A percentile compares a stretch with the other conserved stretches of the same genome.
These are phyloP conservation scores for Boletus tomentosulus DNA, from an alignment of 768 basidiomycete species.

Conservation along the genomic window DNA sequence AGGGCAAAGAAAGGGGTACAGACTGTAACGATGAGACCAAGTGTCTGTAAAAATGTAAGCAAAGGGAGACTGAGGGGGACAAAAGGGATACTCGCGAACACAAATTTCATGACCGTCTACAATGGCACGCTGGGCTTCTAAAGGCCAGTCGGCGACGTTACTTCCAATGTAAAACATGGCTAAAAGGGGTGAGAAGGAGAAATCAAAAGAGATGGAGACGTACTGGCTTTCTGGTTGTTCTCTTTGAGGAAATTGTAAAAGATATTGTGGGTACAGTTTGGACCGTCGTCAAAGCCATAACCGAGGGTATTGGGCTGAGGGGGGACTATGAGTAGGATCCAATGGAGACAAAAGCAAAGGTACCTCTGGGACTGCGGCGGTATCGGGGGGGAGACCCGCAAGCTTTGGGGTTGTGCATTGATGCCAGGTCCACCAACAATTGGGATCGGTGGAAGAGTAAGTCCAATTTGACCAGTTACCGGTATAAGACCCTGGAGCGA, in stretches of 20 bases:
- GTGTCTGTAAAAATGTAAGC: slow-evolving; percentile 20
- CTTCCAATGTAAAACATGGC: slow-evolving; percentile 64
- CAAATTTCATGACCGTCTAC: slow-evolving; percentile 60
- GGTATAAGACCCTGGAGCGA: slow-evolving; percentile 16
- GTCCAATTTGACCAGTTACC: slow-evolving; percentile 32
- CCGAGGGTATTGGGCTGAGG: slow-evolving; percentile 48
- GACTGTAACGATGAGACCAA: slow-evolving; percentile 44
- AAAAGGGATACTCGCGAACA: slow-evolving; percentile 43
- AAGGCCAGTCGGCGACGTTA: slow-evolving; percentile 52
- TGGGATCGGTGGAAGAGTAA: slow-evolving; percentile 41
- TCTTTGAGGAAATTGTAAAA: slow-evolving; percentile 53
- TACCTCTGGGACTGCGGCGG: slow-evolving; percentile 47
- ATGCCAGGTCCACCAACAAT: slow-evolving; percentile 42
- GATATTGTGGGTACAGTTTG: slow-evolving; percentile 59
- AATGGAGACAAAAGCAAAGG: slow-evolving; percentile 2
- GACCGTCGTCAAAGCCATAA: slow-evolving; percentile 63
- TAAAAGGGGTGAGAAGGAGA: slow-evolving; percentile 15
- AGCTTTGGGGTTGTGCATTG: slow-evolving; percentile 48
- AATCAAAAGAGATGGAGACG: background rate
- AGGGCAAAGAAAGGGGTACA: slow-evolving; percentile 5
- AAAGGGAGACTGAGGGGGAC: background rate
- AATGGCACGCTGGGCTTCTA: slow-evolving; percentile 50
- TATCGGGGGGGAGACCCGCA: slow-evolving; percentile 40
- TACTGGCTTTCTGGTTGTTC: slow-evolving; percentile 56
- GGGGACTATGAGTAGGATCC: background rate